Evolutionary conservation across 495 filamentous ascomycete genomes (phyloP).

Genomic region (Podospora fimiseda): DNA sequence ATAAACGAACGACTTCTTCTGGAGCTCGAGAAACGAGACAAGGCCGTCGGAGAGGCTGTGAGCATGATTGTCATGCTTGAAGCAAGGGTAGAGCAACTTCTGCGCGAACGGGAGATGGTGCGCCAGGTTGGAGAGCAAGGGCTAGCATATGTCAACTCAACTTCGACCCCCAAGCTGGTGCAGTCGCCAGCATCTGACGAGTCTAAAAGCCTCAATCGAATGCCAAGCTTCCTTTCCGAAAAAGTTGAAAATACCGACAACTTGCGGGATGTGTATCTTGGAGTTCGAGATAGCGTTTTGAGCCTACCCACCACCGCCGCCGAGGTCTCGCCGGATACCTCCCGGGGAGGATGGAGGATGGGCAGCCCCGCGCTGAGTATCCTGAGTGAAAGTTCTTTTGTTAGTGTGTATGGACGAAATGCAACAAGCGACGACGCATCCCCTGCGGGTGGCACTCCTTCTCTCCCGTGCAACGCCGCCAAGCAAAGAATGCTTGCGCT

Average conservation of each 20-base stretch:
- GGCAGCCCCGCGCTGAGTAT: slow-evolving; percentile 65
- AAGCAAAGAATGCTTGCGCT: slow-evolving; percentile 9
- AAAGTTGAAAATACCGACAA: slow-evolving; percentile 56
- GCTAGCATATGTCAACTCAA: slow-evolving; percentile 17
- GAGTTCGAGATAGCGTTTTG: slow-evolving; percentile 33
- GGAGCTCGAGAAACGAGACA: slow-evolving; percentile 70
- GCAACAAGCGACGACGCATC: slow-evolving; percentile 18
- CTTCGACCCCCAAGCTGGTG: slow-evolving; percentile 18
- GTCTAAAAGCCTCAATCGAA: slow-evolving; percentile 36
- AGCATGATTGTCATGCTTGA: slow-evolving; percentile 72
- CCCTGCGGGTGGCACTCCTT: slow-evolving; percentile 18
- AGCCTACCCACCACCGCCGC: slow-evolving; percentile 34
- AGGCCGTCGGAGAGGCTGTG: slow-evolving; percentile 75
- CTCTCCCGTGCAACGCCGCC: slow-evolving; percentile 25
- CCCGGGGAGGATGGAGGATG: slow-evolving; percentile 26
- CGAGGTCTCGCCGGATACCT: slow-evolving; percentile 31
- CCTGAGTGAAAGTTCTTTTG: slow-evolving; percentile 72
- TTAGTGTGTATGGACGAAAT: slow-evolving; percentile 56
- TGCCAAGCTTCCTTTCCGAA: slow-evolving; percentile 63
- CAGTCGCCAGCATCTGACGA: slow-evolving; percentile 15
- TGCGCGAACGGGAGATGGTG: slow-evolving; percentile 37
- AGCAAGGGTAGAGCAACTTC: slow-evolving; percentile 54
- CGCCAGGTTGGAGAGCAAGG: slow-evolving; percentile 31
- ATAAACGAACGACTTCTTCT: slow-evolving; percentile 62
- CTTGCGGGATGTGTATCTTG: slow-evolving; percentile 57